Percentiles rank a stretch among this genome's conserved stretches.
These are phyloP conservation scores for Trypanosoma theileri DNA, from an alignment of 208 protist genomes.

Conservation along the genomic window DNA sequence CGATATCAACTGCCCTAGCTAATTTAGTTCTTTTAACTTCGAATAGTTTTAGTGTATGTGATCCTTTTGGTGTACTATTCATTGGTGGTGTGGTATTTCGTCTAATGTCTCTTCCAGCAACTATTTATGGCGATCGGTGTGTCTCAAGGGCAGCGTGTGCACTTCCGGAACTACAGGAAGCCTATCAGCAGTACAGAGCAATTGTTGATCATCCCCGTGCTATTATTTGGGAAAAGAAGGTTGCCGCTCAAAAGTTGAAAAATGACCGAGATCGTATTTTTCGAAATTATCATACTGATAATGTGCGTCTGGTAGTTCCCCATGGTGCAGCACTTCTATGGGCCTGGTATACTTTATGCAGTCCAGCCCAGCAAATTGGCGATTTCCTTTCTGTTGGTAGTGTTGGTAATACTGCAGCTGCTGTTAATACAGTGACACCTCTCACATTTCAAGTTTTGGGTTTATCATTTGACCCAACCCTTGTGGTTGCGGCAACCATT, in stretches of 20 bases:
- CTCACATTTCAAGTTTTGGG: conserved; percentile 19
- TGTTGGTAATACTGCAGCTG: conserved; percentile 10
- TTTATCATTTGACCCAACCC: conserved; percentile 53
- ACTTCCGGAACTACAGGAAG: conserved; percentile 71
- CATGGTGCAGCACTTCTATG: conserved; percentile 30
- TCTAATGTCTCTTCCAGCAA: conserved; percentile 43
- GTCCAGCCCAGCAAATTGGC: conserved; percentile 57
- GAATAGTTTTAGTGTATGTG: conserved; percentile 34
- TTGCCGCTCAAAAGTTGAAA: conserved; percentile 79
- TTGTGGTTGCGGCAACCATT: conserved; percentile 51
- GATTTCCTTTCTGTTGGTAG: conserved; percentile 29
- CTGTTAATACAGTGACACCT: conserved; percentile 33
- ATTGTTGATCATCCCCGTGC: conserved; percentile 75
- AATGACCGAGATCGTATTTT: conserved; percentile 85
- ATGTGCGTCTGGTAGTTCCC: conserved; percentile 66
- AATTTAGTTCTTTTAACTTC: conserved; percentile 51
- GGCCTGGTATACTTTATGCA: conserved; percentile 57
- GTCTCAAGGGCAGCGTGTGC: conserved; percentile 59
- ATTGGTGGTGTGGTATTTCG: conserved; percentile 60
- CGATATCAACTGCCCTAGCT: conserved; percentile 57
- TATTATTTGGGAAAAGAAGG: conserved; percentile 81
- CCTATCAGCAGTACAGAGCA: conserved; percentile 52
- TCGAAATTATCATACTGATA: conserved; percentile 66
- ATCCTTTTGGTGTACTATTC: conserved; percentile 55
- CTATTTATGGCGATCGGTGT: conserved; percentile 82